Evolutionary conservation across 108 stramenopile species (phyloP).

Genomic region (Cyclotella sp.): DNA sequence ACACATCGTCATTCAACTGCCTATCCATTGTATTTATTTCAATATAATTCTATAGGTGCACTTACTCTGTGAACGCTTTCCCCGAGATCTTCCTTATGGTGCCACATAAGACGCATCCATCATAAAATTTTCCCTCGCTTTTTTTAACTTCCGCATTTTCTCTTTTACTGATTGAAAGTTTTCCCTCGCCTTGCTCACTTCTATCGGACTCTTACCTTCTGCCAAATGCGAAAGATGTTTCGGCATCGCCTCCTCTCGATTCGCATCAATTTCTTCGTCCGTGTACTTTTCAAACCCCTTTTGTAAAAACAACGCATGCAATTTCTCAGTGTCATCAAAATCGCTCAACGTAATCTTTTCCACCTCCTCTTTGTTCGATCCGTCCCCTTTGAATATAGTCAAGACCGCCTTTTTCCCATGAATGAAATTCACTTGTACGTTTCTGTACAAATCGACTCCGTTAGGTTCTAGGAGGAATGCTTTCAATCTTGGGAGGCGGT

Average conservation of each 20-base stretch:
- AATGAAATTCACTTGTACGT: slow-evolving; percentile 61
- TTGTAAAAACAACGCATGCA: slow-evolving; percentile 36
- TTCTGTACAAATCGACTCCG: slow-evolving; percentile 59
- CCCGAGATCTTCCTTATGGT: not conserved
- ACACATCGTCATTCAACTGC: slow-evolving; percentile 18
- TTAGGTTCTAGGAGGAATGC: slow-evolving; percentile 59
- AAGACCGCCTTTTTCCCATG: slow-evolving; percentile 53
- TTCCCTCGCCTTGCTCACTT: slow-evolving; percentile 1
- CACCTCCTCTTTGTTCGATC: slow-evolving; percentile 19
- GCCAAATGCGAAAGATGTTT: slow-evolving; percentile 8
- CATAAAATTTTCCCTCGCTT: slow-evolving; percentile 43
- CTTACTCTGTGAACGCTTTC: not conserved
- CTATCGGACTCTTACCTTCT: slow-evolving; percentile 2
- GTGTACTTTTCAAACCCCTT: slow-evolving; percentile 48
- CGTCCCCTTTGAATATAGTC: slow-evolving; percentile 57
- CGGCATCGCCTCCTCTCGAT: slow-evolving; percentile 4
- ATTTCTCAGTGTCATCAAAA: slow-evolving; percentile 41
- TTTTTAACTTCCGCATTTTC: slow-evolving; percentile 23
- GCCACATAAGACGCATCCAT: slow-evolving; percentile 25
- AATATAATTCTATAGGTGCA: not conserved
- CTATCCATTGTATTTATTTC: not conserved
- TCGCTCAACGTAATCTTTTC: slow-evolving; percentile 46
- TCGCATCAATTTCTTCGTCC: slow-evolving; percentile 23
- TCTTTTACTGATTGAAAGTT: slow-evolving; percentile 13
- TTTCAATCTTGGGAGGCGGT: slow-evolving; percentile 59